These are phyloP conservation scores for Periglandula ipomoeae DNA, from an alignment of 2,329 filamentous ascomycete genomes.

Conservation along the genomic window DNA sequence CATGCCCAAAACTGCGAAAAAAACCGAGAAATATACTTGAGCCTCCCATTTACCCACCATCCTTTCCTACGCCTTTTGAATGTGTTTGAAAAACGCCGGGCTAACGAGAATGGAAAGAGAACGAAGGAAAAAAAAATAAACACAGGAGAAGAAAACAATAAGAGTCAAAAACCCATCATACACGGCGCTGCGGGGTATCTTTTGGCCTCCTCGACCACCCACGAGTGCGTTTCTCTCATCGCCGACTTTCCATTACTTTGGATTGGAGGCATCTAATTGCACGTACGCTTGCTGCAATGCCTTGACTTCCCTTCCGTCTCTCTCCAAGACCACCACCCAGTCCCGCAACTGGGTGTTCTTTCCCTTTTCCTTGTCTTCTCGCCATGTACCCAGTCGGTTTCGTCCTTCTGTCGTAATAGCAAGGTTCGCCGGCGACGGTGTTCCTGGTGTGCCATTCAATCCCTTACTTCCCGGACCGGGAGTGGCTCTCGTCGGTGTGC, in stretches of 20 bases:
- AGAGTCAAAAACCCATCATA: neutral
- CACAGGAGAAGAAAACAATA: neutral
- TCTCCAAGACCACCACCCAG: conserved; percentile 68
- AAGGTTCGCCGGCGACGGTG: conserved; percentile 22
- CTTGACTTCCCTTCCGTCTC: conserved; percentile 60
- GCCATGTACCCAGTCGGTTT: conserved; percentile 61
- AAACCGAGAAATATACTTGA: conserved; percentile 1
- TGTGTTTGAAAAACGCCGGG: conserved; percentile 5
- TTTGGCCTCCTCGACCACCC: conserved; percentile 7
- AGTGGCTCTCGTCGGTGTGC: conserved; percentile 35
- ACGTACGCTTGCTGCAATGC: conserved; percentile 52
- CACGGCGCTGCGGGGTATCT: conserved; percentile 8
- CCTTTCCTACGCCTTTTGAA: conserved; percentile 7
- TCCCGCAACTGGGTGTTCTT: conserved; percentile 77
- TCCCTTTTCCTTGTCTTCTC: conserved; percentile 70
- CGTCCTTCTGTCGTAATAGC: conserved; percentile 48
- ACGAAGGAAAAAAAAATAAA: neutral
- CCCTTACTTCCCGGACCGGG: conserved; percentile 23
- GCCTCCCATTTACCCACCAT: conserved; percentile 2
- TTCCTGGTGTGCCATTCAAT: conserved; percentile 21
- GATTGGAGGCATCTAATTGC: conserved; percentile 39
- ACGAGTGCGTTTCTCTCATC: neutral
- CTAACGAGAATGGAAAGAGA: neutral
- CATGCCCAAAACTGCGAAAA: neutral
- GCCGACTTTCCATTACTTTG: conserved; percentile 21